Percentiles rank a stretch among this genome's conserved stretches.
These are phyloP conservation scores for Populus pruinosa DNA, from an alignment of 345 rosid genomes.

Conservation along the genomic window DNA sequence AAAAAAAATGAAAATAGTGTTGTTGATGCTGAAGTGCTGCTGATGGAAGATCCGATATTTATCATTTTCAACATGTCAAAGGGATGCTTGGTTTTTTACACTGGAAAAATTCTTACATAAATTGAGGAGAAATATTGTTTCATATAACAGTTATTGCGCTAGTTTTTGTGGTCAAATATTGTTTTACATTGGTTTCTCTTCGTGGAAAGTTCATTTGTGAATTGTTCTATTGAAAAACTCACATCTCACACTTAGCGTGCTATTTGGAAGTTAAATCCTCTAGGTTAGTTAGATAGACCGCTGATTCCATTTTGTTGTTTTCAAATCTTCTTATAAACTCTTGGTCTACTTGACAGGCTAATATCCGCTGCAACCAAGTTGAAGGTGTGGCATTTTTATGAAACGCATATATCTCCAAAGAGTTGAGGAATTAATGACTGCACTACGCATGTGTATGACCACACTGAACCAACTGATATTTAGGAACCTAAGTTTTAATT, in stretches of 20 bases:
- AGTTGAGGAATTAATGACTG: neutral
- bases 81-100: neutral
- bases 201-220: neutral
- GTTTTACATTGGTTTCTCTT: neutral
- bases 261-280: neutral
- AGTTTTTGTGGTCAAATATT: neutral
- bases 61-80: neutral
- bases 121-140: neutral
- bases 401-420: neutral
- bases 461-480: neutral
- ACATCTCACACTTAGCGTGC: neutral
- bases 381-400: neutral
- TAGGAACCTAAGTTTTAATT: conserved; percentile 11
- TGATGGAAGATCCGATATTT: neutral
- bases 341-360: conserved; percentile 18
- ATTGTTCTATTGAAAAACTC: neutral
- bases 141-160: neutral
- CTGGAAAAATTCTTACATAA: neutral
- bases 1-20: neutral
- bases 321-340: neutral
- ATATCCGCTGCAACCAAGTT: neutral
- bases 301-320: neutral
- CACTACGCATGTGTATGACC: neutral
- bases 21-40: neutral
- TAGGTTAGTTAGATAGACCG: neutral